A percentile compares a stretch with the other conserved stretches of the same genome.
Evolutionary conservation across 2,329 filamentous ascomycete species (phyloP).

Genomic region (Graphilbum sp.): DNA sequence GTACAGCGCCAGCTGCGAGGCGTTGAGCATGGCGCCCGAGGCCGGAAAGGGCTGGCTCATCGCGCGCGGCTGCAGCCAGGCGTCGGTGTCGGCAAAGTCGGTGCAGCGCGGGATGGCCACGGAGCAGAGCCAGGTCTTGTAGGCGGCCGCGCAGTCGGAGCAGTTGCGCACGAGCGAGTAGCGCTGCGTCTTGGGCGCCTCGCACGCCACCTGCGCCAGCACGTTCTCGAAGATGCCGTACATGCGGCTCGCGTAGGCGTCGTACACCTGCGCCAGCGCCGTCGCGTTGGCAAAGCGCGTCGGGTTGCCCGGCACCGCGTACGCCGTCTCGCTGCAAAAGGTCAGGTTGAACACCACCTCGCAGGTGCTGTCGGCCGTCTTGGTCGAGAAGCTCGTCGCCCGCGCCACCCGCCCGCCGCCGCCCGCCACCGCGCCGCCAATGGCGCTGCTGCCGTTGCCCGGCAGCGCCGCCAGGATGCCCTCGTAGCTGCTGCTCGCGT

Average conservation of each 20-base stretch:
- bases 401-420: constrained; percentile 66
- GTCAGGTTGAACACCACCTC: constrained; percentile 72
- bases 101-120: constrained; percentile 86
- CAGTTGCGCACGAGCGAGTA: constrained; percentile 74
- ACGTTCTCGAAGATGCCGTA: constrained; percentile 70
- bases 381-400: constrained; percentile 59
- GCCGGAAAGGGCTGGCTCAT: constrained; percentile 55
- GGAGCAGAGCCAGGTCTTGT: constrained; percentile 90
- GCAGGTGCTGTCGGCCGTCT: constrained; percentile 50
- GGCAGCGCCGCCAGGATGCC: constrained; percentile 62
- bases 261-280: constrained; percentile 57
- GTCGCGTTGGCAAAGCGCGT: constrained; percentile 40
- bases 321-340: constrained; percentile 79
- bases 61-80: constrained; percentile 52
- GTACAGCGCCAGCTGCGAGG: constrained; percentile 14
- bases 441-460: constrained; percentile 32
- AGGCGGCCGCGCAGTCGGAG: constrained; percentile 58
- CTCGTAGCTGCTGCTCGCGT: constrained; percentile 52
- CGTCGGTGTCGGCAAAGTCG: constrained; percentile 44
- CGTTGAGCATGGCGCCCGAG: constrained; percentile 33
- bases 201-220: constrained; percentile 71
- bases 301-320: constrained; percentile 74
- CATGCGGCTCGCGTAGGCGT: constrained; percentile 50
- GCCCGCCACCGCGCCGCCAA: constrained; percentile 29
- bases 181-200: constrained; percentile 52